Evolutionary conservation across 1,139 yeast genomes (phyloP), one percentile per base, ranked within the genome.

Genomic region (Taphrina sp.): DNA sequence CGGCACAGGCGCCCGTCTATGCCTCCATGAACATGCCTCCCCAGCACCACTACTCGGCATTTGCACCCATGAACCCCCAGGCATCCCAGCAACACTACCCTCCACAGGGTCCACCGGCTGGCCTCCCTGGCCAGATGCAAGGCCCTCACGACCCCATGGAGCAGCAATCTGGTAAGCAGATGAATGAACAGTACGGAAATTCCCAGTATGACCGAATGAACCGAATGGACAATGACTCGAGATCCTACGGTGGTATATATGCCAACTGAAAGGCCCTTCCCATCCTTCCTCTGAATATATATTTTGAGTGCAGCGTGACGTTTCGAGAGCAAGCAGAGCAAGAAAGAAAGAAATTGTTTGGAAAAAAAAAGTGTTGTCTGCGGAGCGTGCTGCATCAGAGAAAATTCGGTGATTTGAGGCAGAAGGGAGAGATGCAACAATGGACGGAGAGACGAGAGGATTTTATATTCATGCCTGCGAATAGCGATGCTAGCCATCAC

Each of bases 121-220:
- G 53, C 10, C 44, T 36, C 17, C 38, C 45, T 10, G 54, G 46
- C 8, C 54, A 49, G 24, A 29, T 39, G 54, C 39, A 19, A 8
- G 54, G 54, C 5, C 61, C 41, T 28, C 45, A 46, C 56, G 73
- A 70, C 42, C 69, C 72, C 19, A 60, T 64, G 41, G 73, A 70
- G 58, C 72, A 74, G 5, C 68, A 70, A 19, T 71, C 73, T 17
- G 71, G 70, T 29, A 72, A 72, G 20, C 62, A 77, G 57, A 73
- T 80, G 63, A 75, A 75, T 59, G 76, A 75, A 63, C 65, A 75
- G 47, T 75, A 75, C 61, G 62, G 73, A 39, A 77, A 77, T 45
- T 76, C 77, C 10, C 70, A 76, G 51, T 78, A 75, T 59, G 78
- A 78, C 7, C 72, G 78, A 53, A 64, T 75, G 39, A 78, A 75